Conservation (phyloP, 257 asterid genomes). For the Nicotiana paniculata region DNA sequence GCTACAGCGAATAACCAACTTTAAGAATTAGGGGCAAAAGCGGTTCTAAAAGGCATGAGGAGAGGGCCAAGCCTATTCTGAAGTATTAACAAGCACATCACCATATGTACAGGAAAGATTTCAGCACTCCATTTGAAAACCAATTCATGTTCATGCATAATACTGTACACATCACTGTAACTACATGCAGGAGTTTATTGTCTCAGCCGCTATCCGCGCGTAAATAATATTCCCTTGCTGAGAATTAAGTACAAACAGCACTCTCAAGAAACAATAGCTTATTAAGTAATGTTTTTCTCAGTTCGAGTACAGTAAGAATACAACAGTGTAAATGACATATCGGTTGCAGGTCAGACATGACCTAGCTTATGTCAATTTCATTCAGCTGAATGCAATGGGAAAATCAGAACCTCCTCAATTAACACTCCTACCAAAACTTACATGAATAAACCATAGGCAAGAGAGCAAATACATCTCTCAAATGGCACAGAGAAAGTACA, state of each 20-base stretch:
- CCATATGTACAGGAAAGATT: background rate
- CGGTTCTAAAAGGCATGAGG: too few relatives aligned
- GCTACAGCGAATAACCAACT: background rate
- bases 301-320: background rate
- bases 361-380: slow-evolving; percentile 1
- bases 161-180: background rate
- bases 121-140: background rate
- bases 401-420: background rate
- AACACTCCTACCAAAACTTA: background rate
- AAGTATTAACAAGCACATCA: background rate
- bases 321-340: slow-evolving; percentile 2
- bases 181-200: background rate
- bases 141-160: background rate
- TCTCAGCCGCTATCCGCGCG: background rate
- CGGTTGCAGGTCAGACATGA: background rate
- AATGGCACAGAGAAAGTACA: background rate
- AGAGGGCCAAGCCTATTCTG: background rate
- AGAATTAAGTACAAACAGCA: background rate
- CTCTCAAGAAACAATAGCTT: background rate
- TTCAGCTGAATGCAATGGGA: background rate
- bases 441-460: background rate
- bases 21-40: background rate
- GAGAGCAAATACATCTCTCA: background rate
- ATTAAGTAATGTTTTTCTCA: background rate
- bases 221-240: background rate